Evolutionary conservation across 257 asterid species (phyloP), one percentile per base, ranked within the genome.

Genomic region (Jacaranda copaia): DNA sequence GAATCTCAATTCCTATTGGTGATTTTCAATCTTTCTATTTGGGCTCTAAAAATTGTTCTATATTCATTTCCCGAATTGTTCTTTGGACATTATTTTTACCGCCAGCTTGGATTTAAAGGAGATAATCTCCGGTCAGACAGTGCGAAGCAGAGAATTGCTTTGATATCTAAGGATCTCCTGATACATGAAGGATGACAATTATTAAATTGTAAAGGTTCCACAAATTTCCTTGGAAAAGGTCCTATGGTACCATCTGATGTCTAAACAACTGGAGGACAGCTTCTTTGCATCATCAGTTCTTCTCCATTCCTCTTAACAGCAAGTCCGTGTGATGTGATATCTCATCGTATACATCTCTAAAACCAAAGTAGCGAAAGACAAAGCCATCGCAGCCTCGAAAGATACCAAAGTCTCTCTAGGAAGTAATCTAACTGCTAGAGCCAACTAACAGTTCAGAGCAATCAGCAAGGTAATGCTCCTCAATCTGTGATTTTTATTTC

Each of bases 121-220:
- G 97, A 95, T 72, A 83, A 32, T 84, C 89, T 95, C 62, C 96
- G 97, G 3, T 72, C 97, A 10, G 97, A 95, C 75, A 91, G 99
- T 77, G 81, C 87, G 25, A 95, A 95, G 85, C 98, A 93, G 87
- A 86, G 97, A 84, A 90, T 91, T 18, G 97, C 93, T 42, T 78
- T 95, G 85, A 88, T 89, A 84, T 82, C 99, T 8, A 93, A 86
- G 87, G 93, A 88, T 65, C 89, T 84, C 64, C 83, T 82, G 81
- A 81, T 86, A 77, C 93, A 88, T 15, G 89, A 84, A 79, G 89
- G 82, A 42, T 86, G 87, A 88, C 16, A 68, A 75, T 81, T 46
- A 12, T 35, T 48, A 38, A 57, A 46, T 66, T 48, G 64, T 66
- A 68, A 77, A 58, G 58, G 46, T 51, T 36, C 77, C 79, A 72